These are phyloP conservation scores for Waltiozyma sp. DNA, from an alignment of 1,139 yeast genomes.

Conservation along the genomic window DNA sequence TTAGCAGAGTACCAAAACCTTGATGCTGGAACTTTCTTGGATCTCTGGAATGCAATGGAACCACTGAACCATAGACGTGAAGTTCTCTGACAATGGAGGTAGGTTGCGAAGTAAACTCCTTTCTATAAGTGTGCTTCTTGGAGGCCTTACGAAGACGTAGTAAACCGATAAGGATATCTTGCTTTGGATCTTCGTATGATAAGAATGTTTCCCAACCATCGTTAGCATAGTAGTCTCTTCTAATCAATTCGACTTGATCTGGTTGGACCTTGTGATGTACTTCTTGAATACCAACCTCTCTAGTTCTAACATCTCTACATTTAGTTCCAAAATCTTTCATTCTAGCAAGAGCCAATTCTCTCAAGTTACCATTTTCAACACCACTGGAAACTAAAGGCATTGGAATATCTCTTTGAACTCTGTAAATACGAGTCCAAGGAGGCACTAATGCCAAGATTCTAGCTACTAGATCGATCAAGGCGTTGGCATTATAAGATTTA, in stretches of 20 bases:
- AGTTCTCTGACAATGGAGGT: slow-evolving; percentile 91
- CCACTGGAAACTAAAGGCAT: slow-evolving; percentile 98
- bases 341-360: slow-evolving; percentile 92
- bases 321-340: slow-evolving; percentile 97
- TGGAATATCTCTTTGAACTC: slow-evolving; percentile 98
- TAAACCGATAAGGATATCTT: slow-evolving; percentile 88
- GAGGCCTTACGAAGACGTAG: slow-evolving; percentile 82
- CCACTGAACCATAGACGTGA: slow-evolving; percentile 96
- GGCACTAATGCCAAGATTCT: slow-evolving; percentile 93
- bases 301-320: slow-evolving; percentile 94
- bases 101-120: slow-evolving; percentile 74
- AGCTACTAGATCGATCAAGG: slow-evolving; percentile 87
- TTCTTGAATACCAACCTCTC: slow-evolving; percentile 98
- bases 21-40: slow-evolving; percentile 98
- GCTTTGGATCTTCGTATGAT: slow-evolving; percentile 94
- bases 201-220: slow-evolving; percentile 99
- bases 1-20: slow-evolving; percentile 92
- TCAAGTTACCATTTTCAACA: slow-evolving; percentile 92
- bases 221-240: slow-evolving; percentile 94
- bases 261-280: slow-evolving; percentile 97
- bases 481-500: slow-evolving; percentile 90
- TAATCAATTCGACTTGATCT: slow-evolving; percentile 88
- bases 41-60: slow-evolving; percentile 93
- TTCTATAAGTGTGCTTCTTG: slow-evolving; percentile 80
- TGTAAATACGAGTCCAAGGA: slow-evolving; percentile 97